A percentile compares a stretch with the other conserved stretches of the same genome.
These are phyloP conservation scores for Nepenthes gracilis DNA, from an alignment of 148 eudicot species.

Conservation along the genomic window DNA sequence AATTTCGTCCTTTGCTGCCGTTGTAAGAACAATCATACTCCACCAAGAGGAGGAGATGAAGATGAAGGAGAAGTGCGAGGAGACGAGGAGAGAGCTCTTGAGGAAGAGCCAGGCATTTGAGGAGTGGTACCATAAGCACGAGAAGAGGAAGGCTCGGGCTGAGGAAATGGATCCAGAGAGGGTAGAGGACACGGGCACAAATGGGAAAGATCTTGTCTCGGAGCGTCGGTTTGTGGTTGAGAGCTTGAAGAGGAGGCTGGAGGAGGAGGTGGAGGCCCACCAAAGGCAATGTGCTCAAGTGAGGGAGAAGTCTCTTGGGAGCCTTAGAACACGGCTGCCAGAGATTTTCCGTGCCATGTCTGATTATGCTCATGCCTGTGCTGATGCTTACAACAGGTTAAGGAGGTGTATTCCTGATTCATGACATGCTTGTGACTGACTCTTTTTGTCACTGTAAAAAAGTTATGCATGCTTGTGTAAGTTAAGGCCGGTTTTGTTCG, in stretches of 20 bases:
- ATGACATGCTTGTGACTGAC: too few relatives aligned
- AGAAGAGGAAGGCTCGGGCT: constrained; percentile 30
- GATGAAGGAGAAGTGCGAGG: constrained; percentile 46
- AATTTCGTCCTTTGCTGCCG: constrained; percentile 54
- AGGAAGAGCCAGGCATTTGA: constrained; percentile 42
- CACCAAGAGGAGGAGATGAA: constrained; percentile 58
- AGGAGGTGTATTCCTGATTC: constrained; percentile 6
- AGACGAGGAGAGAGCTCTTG: constrained; percentile 36
- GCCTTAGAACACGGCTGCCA: constrained; percentile 48
- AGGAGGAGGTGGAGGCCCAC: constrained; percentile 45
- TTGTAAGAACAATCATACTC: constrained; percentile 42
- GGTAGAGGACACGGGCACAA: constrained; percentile 15
- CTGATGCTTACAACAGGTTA: constrained; percentile 48
- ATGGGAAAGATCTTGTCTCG: constrained; percentile 23
- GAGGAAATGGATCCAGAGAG: constrained; percentile 44
- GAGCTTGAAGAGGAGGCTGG: constrained; percentile 39
- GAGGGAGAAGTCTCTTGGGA: constrained; percentile 56
- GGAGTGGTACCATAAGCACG: constrained; percentile 49
- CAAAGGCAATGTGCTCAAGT: constrained; percentile 45
- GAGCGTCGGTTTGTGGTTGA: constrained; percentile 39
- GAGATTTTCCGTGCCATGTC: constrained; percentile 56
- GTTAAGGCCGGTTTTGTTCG: too few relatives aligned
- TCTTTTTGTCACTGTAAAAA: too few relatives aligned
- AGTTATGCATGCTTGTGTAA: too few relatives aligned
- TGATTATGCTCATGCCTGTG: constrained; percentile 42